Base-by-base conservation (phyloP, 805 yeast genomes). In the Tetrapisispora arboricola region DNA sequence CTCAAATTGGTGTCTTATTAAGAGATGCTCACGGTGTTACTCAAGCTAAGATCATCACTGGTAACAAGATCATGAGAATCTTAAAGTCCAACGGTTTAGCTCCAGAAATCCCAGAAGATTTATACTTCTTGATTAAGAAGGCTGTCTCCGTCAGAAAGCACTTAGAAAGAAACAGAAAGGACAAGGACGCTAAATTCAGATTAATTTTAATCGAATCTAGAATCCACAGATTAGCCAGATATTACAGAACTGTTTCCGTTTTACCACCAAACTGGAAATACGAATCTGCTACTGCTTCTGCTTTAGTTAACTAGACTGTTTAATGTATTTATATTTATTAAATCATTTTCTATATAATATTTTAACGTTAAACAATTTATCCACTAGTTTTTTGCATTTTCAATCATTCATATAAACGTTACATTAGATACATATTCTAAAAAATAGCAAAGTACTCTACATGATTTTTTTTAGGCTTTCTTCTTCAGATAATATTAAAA, bases 1-100 rank as follows among this genome's bases (percentile, higher is more conserved):
- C 99, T 64, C 95, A 87, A 75, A 92, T 92, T 56, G 98, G 99
- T 85, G 98, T 92, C 67, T 74, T 87, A 65, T 84, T 92, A 71
- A 87, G 99, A 80, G 99, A 92, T 76, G 92, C 97, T 63, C 97
- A 92, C 79, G 99, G 99, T 76, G 97, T 92, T 64, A 80, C 96
- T 69, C 96, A 88, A 76, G 73, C 95, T 61, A 86, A 83, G 78
- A 80, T 90, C 66, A 86, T 86, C 75, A 90, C 98, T 61, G 97
- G 97, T 80, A 80, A 88, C 95, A 92, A 92, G 85, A 83, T 92
- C 66, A 83, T 92, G 73, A 88, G 99, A 84, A 88, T 92, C 78
- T 81, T 92, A 72, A 92, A 90, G 76, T 84, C 97, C 53, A 87
- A 88, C 80, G 99, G 98, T 82, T 85, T 92, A 67, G 98, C 97